Evolutionary conservation across 2,329 filamentous ascomycete species (phyloP).

Genomic region (Didymella exigua): DNA sequence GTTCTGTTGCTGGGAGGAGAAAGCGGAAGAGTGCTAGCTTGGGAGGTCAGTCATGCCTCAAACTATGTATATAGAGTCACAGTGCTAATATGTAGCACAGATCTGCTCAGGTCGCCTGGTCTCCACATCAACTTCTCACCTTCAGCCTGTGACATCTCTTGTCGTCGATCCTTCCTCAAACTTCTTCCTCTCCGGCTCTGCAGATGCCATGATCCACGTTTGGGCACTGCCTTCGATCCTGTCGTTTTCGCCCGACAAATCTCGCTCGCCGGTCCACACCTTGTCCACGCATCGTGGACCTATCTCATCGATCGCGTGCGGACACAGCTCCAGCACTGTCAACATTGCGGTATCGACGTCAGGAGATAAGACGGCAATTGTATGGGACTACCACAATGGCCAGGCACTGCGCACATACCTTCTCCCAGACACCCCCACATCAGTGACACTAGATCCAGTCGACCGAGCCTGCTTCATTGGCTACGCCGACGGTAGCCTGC

Average conservation of each 20-base stretch:
- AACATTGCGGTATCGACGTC: slow-evolving; percentile 85
- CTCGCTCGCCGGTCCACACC: slow-evolving; percentile 72
- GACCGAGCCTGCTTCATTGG: slow-evolving; percentile 82
- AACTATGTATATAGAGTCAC: slow-evolving; percentile 16
- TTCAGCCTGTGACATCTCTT: slow-evolving; percentile 79
- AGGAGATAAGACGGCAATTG: slow-evolving; percentile 83
- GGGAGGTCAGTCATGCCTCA: slow-evolving; percentile 72
- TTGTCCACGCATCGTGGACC: slow-evolving; percentile 78
- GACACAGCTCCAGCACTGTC: slow-evolving; percentile 72
- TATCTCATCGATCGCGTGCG: slow-evolving; percentile 67
- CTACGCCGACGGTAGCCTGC: slow-evolving; percentile 79
- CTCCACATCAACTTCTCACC: slow-evolving; percentile 76
- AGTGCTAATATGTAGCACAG: slow-evolving; percentile 49
- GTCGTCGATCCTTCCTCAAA: slow-evolving; percentile 71
- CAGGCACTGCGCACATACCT: slow-evolving; percentile 80
- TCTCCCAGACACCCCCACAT: slow-evolving; percentile 74
- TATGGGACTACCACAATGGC: slow-evolving; percentile 90
- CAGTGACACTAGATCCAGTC: slow-evolving; percentile 77
- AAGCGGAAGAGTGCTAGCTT: slow-evolving; percentile 84
- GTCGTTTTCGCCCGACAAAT: slow-evolving; percentile 60
- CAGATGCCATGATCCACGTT: slow-evolving; percentile 88
- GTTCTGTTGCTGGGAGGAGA: slow-evolving; percentile 81
- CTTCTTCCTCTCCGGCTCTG: slow-evolving; percentile 77
- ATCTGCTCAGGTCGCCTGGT: slow-evolving; percentile 76
- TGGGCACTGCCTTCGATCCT: slow-evolving; percentile 84